Evolutionary conservation across 176 grass and related monocot genomes (phyloP).

Genomic region (Leersia perrieri): DNA sequence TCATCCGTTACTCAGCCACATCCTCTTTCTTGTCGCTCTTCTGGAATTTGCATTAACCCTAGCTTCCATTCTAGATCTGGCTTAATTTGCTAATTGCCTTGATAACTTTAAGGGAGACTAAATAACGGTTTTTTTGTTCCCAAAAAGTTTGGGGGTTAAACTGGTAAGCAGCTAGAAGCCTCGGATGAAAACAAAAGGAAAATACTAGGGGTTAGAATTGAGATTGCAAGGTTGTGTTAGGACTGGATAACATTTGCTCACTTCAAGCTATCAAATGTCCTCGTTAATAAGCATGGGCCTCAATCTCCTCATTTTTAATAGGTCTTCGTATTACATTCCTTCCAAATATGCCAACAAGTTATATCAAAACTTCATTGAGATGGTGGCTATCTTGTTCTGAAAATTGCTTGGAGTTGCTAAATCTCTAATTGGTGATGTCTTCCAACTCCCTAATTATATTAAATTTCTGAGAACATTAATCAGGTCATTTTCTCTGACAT

Average conservation of each 20-base stretch:
- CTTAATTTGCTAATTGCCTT: no score
- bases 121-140: no score
- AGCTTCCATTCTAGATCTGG: no score
- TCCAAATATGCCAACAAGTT: not conserved
- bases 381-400: not conserved
- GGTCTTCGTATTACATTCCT: not conserved
- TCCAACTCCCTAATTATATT: not conserved
- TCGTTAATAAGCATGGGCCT: not conserved
- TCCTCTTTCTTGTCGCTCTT: no score
- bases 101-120: no score
- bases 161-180: not conserved
- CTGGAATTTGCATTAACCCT: no score
- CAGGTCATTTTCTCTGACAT: not conserved
- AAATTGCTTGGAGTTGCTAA: no score
- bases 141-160: no score
- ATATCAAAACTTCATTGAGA: not conserved
- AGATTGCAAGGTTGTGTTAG: not conserved
- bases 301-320: not conserved
- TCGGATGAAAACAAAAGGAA: not conserved
- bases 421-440: no score
- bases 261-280: not conserved
- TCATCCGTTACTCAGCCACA: no score
- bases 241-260: not conserved
- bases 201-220: not conserved
- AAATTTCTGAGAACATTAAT: not conserved